Evolutionary conservation across 805 yeast species (phyloP), one percentile per base, ranked within the genome.

Genomic region (Ogataea methanolica): DNA sequence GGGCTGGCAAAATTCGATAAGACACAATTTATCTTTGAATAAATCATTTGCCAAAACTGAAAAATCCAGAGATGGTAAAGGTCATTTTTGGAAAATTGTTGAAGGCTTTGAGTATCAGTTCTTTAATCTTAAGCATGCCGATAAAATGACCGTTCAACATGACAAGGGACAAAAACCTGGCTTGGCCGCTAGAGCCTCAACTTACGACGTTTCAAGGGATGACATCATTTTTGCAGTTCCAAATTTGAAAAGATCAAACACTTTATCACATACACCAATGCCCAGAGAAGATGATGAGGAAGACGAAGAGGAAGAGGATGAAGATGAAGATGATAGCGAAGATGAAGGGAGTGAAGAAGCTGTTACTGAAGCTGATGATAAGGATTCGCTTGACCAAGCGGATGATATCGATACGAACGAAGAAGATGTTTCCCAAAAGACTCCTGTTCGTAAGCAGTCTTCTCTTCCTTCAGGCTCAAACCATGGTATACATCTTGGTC

Each of bases 1-100:
- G 11, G 97, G 97, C 26, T 92, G 99, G 99, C 97, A 92, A 68
- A 92, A 92, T 68, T 91, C 97, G 33, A 94, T 92, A 53, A 82
- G 99, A 52, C 99, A 92, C 68, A 92, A 94, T 56, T 72, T 92
- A 31, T 89, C 97, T 12, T 75, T 92, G 57, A 94, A 92, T 67
- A 94, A 94, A 62, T 96, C 97, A 0, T 92, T 92, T 62, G 75
- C 85, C 42, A 92, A 92, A 68, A 84, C 94, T 21, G 96, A 88
- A 55, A 85, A 91, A 64, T 91, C 97, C 12, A 85, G 86, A 56
- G 95, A 86, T 68, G 90, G 92, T 7, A 87, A 87, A 63, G 94
- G 94, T 33, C 96, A 91, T 69, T 92, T 85, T 66, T 92, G 99
- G 99, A 81, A 85, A 57, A 86, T 92, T 44, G 87, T 83, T 51